phyloP scores from a whole-genome alignment of 2,329 filamentous ascomycete genomes.

The Neofusicoccum laricinum region DNA sequence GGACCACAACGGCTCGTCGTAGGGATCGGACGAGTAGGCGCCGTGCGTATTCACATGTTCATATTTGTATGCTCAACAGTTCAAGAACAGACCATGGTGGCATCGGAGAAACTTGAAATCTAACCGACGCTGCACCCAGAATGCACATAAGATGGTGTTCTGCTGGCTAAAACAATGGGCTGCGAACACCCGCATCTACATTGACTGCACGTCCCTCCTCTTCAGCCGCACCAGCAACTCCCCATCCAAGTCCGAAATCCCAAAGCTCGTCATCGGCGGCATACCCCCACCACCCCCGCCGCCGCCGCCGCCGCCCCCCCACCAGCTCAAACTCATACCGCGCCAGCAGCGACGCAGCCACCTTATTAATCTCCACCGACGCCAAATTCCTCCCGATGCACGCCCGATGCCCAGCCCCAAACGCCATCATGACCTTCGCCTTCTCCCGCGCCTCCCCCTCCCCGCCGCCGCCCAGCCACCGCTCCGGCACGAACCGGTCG shows the following conservation, averaged over 20 bases:
- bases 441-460: no score
- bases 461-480: no score
- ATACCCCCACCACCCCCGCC: background rate
- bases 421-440: background rate
- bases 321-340: background rate
- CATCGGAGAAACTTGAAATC: no score
- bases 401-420: background rate
- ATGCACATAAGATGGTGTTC: no score
- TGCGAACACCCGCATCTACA: background rate
- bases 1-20: background rate
- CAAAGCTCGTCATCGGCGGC: background rate
- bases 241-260: background rate
- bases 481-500: no score
- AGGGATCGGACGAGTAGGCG: background rate
- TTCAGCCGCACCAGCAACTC: background rate
- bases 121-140: no score
- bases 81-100: background rate
- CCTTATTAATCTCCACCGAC: background rate
- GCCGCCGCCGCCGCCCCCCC: no score
- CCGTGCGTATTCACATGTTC: background rate
- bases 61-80: background rate
- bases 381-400: slow-evolving; percentile 4
- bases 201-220: background rate
- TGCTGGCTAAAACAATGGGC: no score
- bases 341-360: background rate